Percentiles rank a stretch among this genome's conserved stretches.
Evolutionary conservation across 2,329 filamentous ascomycete species (phyloP).

Genomic region (Arachnomyces sp.): DNA sequence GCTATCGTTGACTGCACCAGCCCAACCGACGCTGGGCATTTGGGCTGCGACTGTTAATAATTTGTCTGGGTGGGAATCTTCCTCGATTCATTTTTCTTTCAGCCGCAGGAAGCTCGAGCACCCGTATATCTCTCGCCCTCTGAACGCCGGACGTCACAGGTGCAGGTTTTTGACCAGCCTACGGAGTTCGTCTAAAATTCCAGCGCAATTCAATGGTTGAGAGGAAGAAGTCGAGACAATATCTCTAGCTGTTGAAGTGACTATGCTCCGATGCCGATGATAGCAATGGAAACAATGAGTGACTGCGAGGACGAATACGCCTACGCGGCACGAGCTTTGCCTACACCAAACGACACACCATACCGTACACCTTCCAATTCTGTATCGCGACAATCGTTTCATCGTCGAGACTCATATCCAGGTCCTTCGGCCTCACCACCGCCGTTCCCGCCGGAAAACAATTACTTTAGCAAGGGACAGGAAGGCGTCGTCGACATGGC

Average conservation of each 20-base stretch:
- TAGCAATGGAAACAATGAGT: background rate
- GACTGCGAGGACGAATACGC: conserved; percentile 43
- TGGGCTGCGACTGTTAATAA: no score
- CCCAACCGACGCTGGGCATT: no score
- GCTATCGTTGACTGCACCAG: no score
- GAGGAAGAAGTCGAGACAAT: no score
- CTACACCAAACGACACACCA: conserved; percentile 63
- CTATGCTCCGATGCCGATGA: background rate
- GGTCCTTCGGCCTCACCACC: conserved; percentile 55
- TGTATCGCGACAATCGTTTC: conserved; percentile 56
- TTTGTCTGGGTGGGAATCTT: no score
- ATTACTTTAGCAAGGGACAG: conserved; percentile 29
- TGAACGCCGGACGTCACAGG: no score
- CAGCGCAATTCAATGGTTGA: no score
- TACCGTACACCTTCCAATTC: conserved; percentile 54
- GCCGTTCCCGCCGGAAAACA: conserved; percentile 40
- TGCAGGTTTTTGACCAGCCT: no score
- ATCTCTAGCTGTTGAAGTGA: background rate
- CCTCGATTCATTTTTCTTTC: no score
- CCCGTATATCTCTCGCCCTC: no score
- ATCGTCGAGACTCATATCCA: conserved; percentile 58
- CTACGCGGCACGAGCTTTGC: conserved; percentile 52
- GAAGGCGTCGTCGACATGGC: conserved; percentile 27
- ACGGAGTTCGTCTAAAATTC: no score
- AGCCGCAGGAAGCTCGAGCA: no score